These are phyloP conservation scores for Melampsora medusae DNA, from an alignment of 1,284 basidiomycete species.

Conservation along the genomic window DNA sequence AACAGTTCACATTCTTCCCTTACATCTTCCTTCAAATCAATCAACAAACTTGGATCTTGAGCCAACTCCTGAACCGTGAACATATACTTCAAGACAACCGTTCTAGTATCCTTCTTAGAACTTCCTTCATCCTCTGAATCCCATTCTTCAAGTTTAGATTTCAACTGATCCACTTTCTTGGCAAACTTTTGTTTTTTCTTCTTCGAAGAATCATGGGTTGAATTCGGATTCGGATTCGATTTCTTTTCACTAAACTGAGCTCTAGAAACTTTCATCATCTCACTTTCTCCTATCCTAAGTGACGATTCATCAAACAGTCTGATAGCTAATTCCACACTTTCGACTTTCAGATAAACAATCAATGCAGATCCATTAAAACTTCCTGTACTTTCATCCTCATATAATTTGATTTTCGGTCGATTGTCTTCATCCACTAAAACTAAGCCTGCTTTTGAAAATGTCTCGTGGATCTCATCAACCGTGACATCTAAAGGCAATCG, in stretches of 20 bases:
- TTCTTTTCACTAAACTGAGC: slow-evolving; percentile 68
- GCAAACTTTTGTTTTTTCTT: slow-evolving; percentile 59
- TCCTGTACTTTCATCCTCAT: slow-evolving; percentile 76
- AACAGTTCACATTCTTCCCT: slow-evolving; percentile 85
- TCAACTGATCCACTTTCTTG: slow-evolving; percentile 61
- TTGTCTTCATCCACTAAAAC: slow-evolving; percentile 87
- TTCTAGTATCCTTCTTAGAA: slow-evolving; percentile 59
- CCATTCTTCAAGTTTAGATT: slow-evolving; percentile 90
- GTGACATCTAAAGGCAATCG: slow-evolving; percentile 77
- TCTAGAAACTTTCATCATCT: slow-evolving; percentile 73
- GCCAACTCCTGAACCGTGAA: slow-evolving; percentile 84
- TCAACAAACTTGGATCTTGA: slow-evolving; percentile 77
- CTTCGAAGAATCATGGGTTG: neutral
- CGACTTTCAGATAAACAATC: slow-evolving; percentile 96
- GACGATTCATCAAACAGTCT: slow-evolving; percentile 89
- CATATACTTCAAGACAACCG: slow-evolving; percentile 92
- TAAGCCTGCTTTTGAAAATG: slow-evolving; percentile 86
- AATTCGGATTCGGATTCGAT: neutral
- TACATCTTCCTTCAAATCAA: slow-evolving; percentile 94
- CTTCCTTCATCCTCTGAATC: slow-evolving; percentile 63
- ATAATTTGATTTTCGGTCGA: slow-evolving; percentile 86
- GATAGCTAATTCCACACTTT: slow-evolving; percentile 81
- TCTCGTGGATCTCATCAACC: slow-evolving; percentile 69
- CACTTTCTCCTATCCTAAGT: slow-evolving; percentile 71
- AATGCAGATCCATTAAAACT: slow-evolving; percentile 90